Conservation (phyloP, 441 rosid species). For the Manihot esculenta region DNA sequence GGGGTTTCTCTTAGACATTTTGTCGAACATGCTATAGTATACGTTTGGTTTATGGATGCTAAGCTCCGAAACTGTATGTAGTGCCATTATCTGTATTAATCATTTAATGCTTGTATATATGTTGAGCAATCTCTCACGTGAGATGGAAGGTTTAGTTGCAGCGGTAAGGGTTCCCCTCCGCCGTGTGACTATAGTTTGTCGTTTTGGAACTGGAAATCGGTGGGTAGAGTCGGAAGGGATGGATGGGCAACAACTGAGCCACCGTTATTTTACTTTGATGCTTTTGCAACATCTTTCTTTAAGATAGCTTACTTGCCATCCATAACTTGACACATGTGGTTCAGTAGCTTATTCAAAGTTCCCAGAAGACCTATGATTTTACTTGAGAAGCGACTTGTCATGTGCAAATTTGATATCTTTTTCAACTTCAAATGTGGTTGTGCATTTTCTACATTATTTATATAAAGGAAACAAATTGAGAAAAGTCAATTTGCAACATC, state of each 20-base stretch:
- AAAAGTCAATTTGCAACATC: too few species aligned
- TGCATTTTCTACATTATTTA: too few species aligned
- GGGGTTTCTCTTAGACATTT: conserved; percentile 31
- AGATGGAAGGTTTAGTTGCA: background rate
- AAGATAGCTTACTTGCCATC: background rate
- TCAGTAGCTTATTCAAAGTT: too few species aligned
- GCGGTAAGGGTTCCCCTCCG: background rate
- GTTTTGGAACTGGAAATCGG: background rate
- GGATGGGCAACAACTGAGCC: background rate
- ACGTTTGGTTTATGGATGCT: background rate
- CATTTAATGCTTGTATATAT: background rate
- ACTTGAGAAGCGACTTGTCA: too few species aligned
- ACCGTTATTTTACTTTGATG: background rate
- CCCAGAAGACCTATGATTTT: too few species aligned
- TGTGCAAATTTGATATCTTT: too few species aligned
- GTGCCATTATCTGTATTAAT: background rate
- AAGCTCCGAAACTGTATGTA: background rate
- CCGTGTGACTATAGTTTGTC: background rate
- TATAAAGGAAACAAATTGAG: too few species aligned
- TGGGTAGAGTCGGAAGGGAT: background rate
- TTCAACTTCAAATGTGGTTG: too few species aligned
- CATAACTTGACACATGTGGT: too few species aligned
- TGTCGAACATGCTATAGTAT: conserved; percentile 20
- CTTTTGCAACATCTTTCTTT: background rate
- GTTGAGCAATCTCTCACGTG: background rate